Conservation (phyloP, 179 eudicot species). For the Monotropa hypopitys region DNA sequence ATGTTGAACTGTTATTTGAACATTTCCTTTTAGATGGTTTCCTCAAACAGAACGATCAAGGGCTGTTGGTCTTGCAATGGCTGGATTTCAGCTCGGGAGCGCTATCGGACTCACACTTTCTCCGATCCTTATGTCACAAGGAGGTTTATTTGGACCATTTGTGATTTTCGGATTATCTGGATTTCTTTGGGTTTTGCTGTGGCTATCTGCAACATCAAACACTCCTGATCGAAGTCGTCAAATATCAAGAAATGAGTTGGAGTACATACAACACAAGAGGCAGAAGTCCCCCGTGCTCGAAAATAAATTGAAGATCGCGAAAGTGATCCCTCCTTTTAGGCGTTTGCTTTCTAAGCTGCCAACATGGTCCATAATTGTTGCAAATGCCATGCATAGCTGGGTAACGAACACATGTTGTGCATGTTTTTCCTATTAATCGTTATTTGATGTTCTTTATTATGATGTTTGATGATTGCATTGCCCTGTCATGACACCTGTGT, state of each 20-base stretch:
- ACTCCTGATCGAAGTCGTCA: conserved; percentile 67
- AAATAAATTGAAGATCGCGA: conserved; percentile 23
- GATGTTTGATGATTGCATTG: neutral
- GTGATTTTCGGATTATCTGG: conserved; percentile 91
- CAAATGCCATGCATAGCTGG: conserved; percentile 99
- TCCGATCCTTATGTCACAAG: conserved; percentile 94
- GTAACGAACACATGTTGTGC: conserved; percentile 22
- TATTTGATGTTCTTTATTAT: neutral
- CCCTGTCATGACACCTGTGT: neutral
- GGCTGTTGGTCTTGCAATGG: conserved; percentile 99
- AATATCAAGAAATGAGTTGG: conserved; percentile 67
- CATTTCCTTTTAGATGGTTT: conserved; percentile 66
- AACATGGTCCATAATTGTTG: conserved; percentile 90
- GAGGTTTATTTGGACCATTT: conserved; percentile 90
- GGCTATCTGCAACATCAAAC: conserved; percentile 93
- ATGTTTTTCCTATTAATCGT: neutral
- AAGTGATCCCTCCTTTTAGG: conserved; percentile 72
- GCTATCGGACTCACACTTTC: conserved; percentile 88
- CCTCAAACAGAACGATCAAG: conserved; percentile 81
- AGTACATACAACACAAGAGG: conserved; percentile 47
- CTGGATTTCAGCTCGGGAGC: conserved; percentile 97
- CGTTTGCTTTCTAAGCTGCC: conserved; percentile 74
- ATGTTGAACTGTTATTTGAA: conserved; percentile 15
- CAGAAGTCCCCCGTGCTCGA: conserved; percentile 21
- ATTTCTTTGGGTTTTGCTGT: conserved; percentile 90